Evolutionary conservation across 306 rosid species (phyloP).

Genomic region (Pterocarpus santalinus): DNA sequence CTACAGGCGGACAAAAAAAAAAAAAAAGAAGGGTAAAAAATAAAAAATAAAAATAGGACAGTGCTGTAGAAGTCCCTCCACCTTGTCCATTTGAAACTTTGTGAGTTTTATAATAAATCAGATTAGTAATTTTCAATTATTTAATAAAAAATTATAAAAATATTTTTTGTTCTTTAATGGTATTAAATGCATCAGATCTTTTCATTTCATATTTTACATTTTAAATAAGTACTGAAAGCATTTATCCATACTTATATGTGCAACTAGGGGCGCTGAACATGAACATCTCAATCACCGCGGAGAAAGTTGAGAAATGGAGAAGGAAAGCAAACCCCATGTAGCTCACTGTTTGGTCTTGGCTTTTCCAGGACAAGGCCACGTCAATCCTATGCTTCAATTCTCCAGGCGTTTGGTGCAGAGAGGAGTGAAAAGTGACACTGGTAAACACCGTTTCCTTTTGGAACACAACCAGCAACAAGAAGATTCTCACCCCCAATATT

Average conservation of each 20-base stretch:
- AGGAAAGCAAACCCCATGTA: conserved; percentile 20
- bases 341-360: conserved; percentile 52
- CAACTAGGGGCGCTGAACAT: not conserved
- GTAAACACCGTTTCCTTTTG: conserved; percentile 39
- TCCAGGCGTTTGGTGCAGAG: conserved; percentile 52
- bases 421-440: conserved; percentile 51
- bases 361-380: conserved; percentile 56
- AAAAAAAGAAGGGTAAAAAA: too few species aligned
- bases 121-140: too few species aligned
- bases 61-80: too few species aligned
- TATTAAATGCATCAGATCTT: too few species aligned
- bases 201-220: too few species aligned
- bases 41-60: too few species aligned
- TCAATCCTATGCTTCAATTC: conserved; percentile 59
- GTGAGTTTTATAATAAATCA: too few species aligned
- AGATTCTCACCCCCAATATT: conserved; percentile 1
- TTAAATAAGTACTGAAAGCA: too few species aligned
- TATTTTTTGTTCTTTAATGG: too few species aligned
- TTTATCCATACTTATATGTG: not conserved
- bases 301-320: conserved; percentile 7
- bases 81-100: too few species aligned
- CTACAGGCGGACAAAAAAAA: too few species aligned
- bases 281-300: not conserved
- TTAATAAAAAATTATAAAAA: too few species aligned
- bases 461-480: not conserved